These are phyloP conservation scores for Teratosphaeria destructans DNA, from an alignment of 2,329 filamentous ascomycete species.

Conservation along the genomic window DNA sequence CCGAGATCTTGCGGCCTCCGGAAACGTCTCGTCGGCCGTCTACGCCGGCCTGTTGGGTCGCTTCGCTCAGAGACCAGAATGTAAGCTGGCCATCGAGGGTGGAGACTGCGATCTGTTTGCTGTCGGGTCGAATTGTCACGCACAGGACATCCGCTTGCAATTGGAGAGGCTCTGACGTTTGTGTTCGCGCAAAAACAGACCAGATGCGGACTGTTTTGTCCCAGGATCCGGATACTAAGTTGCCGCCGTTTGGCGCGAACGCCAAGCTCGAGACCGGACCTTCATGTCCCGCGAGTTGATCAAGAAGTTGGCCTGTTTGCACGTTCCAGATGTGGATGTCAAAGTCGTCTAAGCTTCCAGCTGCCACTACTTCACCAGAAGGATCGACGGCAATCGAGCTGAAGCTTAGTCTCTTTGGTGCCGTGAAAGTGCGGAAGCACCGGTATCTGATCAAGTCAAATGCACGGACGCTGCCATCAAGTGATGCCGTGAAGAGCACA, in stretches of 20 bases:
- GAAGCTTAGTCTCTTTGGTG: slow-evolving; percentile 82
- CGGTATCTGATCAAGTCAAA: slow-evolving; percentile 95
- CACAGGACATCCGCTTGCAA: slow-evolving; percentile 83
- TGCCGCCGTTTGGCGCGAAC: slow-evolving; percentile 77
- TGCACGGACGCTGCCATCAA: slow-evolving; percentile 87
- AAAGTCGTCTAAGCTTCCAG: slow-evolving; percentile 89
- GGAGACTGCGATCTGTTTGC: slow-evolving; percentile 79
- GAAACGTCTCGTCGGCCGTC: slow-evolving; percentile 89
- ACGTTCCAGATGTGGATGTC: slow-evolving; percentile 98
- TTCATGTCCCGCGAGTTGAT: slow-evolving; percentile 84
- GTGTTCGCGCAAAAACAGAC: slow-evolving; percentile 88
- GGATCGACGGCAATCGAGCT: slow-evolving; percentile 94
- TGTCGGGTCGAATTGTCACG: slow-evolving; percentile 81
- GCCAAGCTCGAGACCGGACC: slow-evolving; percentile 81
- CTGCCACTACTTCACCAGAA: slow-evolving; percentile 90
- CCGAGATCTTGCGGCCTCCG: slow-evolving; percentile 77
- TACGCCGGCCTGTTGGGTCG: slow-evolving; percentile 72
- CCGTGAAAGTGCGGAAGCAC: slow-evolving; percentile 96
- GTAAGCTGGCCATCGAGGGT: slow-evolving; percentile 88
- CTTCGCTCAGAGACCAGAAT: slow-evolving; percentile 89
- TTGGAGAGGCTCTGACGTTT: slow-evolving; percentile 89
- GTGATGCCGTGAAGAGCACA: slow-evolving; percentile 86
- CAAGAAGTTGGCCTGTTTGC: slow-evolving; percentile 88
- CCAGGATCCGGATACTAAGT: slow-evolving; percentile 88
- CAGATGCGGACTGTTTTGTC: slow-evolving; percentile 91